These are phyloP conservation scores for Beauveria brongniartii DNA, from an alignment of 2,329 filamentous ascomycete genomes.

Conservation along the genomic window DNA sequence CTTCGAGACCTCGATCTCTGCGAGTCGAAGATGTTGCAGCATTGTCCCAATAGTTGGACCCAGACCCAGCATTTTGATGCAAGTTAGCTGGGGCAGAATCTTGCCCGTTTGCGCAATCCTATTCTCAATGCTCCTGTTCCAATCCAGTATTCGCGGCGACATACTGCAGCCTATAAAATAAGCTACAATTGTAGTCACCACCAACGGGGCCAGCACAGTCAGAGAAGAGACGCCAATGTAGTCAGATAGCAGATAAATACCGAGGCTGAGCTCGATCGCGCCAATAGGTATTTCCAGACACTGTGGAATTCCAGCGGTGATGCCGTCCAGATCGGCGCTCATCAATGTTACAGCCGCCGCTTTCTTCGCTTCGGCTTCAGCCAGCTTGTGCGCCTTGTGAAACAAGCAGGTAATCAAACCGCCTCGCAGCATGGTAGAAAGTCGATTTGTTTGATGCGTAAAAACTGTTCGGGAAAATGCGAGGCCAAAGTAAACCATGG, in stretches of 20 bases:
- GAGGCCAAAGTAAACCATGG: neutral
- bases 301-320: neutral
- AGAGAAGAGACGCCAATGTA: neutral
- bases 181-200: neutral
- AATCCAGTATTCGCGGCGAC: neutral
- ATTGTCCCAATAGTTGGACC: neutral
- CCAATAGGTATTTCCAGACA: neutral
- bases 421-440: slow-evolving; percentile 24
- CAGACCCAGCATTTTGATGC: neutral
- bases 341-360: slow-evolving; percentile 1
- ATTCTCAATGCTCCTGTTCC: neutral
- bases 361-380: slow-evolving; percentile 22
- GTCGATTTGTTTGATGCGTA: slow-evolving; percentile 11
- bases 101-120: neutral
- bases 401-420: slow-evolving; percentile 36
- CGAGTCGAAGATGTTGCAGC: neutral
- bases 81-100: neutral
- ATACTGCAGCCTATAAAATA: neutral
- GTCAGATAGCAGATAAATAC: neutral
- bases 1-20: neutral
- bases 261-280: neutral
- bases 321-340: neutral
- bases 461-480: neutral
- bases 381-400: slow-evolving; percentile 30
- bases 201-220: neutral